phyloP scores from a whole-genome alignment of 495 filamentous ascomycete species.

The Neurospora tetrasperma region DNA sequence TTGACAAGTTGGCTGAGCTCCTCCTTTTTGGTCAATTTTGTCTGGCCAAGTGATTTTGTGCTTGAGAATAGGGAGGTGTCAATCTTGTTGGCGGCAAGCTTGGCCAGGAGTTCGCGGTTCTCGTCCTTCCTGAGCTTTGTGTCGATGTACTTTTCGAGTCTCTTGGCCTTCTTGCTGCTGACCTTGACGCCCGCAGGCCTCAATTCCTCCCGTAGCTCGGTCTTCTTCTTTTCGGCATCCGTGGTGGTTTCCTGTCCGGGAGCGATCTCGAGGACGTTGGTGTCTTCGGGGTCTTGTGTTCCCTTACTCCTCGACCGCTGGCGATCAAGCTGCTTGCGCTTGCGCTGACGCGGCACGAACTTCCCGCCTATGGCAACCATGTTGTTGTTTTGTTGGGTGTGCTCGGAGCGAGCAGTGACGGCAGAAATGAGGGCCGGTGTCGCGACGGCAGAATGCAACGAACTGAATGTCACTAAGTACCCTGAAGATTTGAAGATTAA shows the following conservation, averaged over 20 bases:
- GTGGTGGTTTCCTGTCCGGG: slow-evolving; percentile 45
- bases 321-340: slow-evolving; percentile 58
- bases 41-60: slow-evolving; percentile 61
- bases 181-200: slow-evolving; percentile 66
- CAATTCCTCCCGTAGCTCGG: slow-evolving; percentile 44
- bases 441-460: not conserved
- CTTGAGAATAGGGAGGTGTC: slow-evolving; percentile 74
- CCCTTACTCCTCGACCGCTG: slow-evolving; percentile 36
- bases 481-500: slow-evolving; percentile 13
- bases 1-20: slow-evolving; percentile 46
- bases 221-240: slow-evolving; percentile 59
- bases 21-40: slow-evolving; percentile 55
- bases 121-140: slow-evolving; percentile 93
- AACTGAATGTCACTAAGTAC: not conserved
- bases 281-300: slow-evolving; percentile 26
- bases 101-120: slow-evolving; percentile 72
- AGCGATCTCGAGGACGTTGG: slow-evolving; percentile 62
- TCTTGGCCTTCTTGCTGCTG: slow-evolving; percentile 84
- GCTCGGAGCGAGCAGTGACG: not conserved
- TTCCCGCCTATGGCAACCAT: slow-evolving; percentile 43
- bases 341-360: slow-evolving; percentile 70
- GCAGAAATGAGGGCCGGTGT: not conserved
- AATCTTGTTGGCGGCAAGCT: slow-evolving; percentile 64
- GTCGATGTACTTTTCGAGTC: slow-evolving; percentile 96
- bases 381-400: slow-evolving; percentile 29